Base-by-base conservation (phyloP, 768 basidiomycete species). In the Phaeotremella skinneri region DNA sequence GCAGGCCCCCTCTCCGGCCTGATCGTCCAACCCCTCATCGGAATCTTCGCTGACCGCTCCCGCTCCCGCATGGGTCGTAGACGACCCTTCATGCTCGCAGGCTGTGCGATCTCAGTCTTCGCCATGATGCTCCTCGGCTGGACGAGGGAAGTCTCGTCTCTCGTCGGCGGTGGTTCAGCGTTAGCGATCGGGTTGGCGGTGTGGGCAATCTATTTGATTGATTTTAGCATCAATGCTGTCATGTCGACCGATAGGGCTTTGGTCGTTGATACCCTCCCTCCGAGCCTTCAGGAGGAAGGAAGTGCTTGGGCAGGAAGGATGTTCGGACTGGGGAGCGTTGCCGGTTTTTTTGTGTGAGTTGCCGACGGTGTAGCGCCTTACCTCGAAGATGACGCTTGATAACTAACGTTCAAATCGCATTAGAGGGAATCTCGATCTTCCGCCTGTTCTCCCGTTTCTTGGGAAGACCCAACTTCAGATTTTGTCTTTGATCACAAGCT, bases 251-350 rank as follows among this genome's bases (percentile, higher is more conserved):
- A 96, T 74, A 88, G 93, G 49, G 90, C 92, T 0, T 82, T 96
- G 9, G 80, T 97, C 6, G 90, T 98, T 0, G 93, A 98, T 72
- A 88, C 83, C 0, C 76, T 94, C 3, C 87, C 91, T 0, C 79
- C 87, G 0, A 73, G 82, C 1, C 80, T 84, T 25, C 93, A 98
- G 74, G 85, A 91, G 4, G 80, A 83, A 7, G 92, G 89, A 0
- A 96, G 93, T 71, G 93, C 93, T 0, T 98, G 93, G 93, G 93
- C 91, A 0, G 90, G 89, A 0, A 80, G 88, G n/a, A 93, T 96
- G 90, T 79, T 88, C 45, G 90, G 89, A 1, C 69, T 92, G 26
- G 93, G 93, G 11, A 85, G 88, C 55, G 86, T 94, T 0, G 79
- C 85, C 1, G 92, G 91, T 0, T 94, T 92, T 76, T 94, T 89